phyloP scores from a whole-genome alignment of 116 monocot species.

The Posidonia oceanica region DNA sequence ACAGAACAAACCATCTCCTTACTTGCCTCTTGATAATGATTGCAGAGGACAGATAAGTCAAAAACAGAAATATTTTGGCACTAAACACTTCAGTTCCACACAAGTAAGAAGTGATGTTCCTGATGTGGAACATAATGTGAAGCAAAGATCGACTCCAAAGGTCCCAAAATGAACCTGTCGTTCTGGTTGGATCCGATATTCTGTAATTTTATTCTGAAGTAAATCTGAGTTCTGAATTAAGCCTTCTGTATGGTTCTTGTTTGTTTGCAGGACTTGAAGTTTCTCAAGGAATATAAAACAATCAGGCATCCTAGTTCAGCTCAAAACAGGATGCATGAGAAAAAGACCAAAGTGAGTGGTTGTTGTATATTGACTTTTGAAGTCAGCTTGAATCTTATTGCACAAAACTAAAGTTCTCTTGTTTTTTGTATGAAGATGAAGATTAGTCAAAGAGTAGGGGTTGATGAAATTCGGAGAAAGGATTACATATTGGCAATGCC shows the following conservation, averaged over 20 bases:
- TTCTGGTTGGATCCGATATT: too few species aligned
- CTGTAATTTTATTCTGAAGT: not conserved
- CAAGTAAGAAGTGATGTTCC: too few species aligned
- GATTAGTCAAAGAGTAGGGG: not conserved
- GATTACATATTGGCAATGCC: not conserved
- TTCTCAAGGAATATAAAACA: not conserved
- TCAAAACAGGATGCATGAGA: not conserved
- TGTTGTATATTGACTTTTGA: not conserved
- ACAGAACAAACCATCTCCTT: not conserved
- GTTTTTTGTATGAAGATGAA: not conserved
- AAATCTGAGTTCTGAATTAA: not conserved
- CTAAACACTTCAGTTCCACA: not conserved
- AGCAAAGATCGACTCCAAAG: not conserved
- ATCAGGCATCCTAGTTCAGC: not conserved
- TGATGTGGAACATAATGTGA: not conserved
- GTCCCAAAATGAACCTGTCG: not conserved
- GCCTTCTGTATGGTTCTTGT: not conserved
- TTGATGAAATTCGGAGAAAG: not conserved
- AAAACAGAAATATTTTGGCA: not conserved
- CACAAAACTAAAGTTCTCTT: not conserved
- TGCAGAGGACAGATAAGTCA: not conserved
- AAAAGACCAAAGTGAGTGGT: not conserved
- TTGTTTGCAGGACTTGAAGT: not conserved
- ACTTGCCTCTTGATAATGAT: not conserved
- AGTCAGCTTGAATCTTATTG: not conserved